These are phyloP conservation scores for Dactylorhiza incarnata DNA, from an alignment of 106 monocot genomes.

Conservation along the genomic window DNA sequence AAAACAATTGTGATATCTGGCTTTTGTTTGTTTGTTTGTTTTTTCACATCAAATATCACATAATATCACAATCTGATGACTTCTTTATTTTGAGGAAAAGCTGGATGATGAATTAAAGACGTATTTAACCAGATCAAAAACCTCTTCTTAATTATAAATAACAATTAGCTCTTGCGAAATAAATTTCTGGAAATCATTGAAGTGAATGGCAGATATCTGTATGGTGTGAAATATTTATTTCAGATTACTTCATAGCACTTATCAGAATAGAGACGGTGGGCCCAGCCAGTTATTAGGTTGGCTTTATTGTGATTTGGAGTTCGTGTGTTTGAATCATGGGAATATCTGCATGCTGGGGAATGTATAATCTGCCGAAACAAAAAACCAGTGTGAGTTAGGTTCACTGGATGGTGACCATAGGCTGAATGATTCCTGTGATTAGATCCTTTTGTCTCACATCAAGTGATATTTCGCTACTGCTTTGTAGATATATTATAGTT, in stretches of 20 bases:
- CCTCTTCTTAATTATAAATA: background rate
- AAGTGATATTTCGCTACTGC: background rate
- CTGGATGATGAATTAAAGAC: background rate
- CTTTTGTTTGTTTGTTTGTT: background rate
- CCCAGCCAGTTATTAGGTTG: background rate
- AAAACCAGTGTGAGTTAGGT: background rate
- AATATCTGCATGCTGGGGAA: background rate
- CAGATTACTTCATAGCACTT: background rate
- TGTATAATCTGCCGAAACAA: background rate
- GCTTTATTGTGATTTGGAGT: background rate
- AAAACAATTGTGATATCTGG: background rate
- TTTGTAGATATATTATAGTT: background rate
- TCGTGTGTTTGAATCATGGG: background rate
- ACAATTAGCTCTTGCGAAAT: background rate
- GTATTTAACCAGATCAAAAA: background rate
- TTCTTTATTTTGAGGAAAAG: background rate
- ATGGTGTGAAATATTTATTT: too few species aligned
- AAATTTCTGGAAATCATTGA: background rate
- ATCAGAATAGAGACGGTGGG: background rate
- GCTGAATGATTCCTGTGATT: too few species aligned
- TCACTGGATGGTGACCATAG: background rate
- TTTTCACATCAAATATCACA: background rate
- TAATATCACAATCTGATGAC: background rate
- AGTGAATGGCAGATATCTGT: background rate
- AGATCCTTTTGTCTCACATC: background rate